Evolutionary conservation across 2,329 filamentous ascomycete genomes (phyloP), one percentile per base, ranked within the genome.

Genomic region (Parastagonospora nodorum): DNA sequence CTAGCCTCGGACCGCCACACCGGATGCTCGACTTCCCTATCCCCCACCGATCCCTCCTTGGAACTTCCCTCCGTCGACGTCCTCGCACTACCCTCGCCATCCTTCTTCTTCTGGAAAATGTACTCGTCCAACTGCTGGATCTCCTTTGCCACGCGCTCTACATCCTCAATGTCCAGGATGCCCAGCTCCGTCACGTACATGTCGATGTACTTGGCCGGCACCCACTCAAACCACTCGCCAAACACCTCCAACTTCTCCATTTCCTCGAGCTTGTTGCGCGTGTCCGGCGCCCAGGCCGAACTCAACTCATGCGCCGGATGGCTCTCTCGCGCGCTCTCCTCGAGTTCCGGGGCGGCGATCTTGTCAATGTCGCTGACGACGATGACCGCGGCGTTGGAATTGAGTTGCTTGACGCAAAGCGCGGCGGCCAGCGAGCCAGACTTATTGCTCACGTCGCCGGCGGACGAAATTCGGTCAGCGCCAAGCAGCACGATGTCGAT

Each of bases 371-470:
- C 83, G 38, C 81, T 81, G 4, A 88, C 57, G 0, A 84, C 81
- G 2, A 87, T 67, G 0, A 86, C 74, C 50, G 78, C 80, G 9
- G 73, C 77, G 0, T 52, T 51, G 0, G 78, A 76, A 4, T 78
- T 76, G 2, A 82, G 68, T 42, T 81, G 68, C 45, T 77, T 82
- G 7, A 82, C 80, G 42, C 81, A 78, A 1, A 88, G 73, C 0
- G 84, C 78, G 1, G 82, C 79, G 1, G 84, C 80, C 6, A 88
- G 69, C 1, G 84, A 86, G 0, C 87, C 86, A 0, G 80, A 84
- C 69, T 89, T 89, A 71, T 89, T 89, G 67, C 80, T 84, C 14
- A 88, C 82, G 28, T 82, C 80, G 2, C 85, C 86, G 1, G 73
- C 66, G 0, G 73, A 66, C 10, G 82, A 80, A 47, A 90, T 84